phyloP scores from a whole-genome alignment of 2,329 filamentous ascomycete species.

The Iodosphaeria phyllophila region DNA sequence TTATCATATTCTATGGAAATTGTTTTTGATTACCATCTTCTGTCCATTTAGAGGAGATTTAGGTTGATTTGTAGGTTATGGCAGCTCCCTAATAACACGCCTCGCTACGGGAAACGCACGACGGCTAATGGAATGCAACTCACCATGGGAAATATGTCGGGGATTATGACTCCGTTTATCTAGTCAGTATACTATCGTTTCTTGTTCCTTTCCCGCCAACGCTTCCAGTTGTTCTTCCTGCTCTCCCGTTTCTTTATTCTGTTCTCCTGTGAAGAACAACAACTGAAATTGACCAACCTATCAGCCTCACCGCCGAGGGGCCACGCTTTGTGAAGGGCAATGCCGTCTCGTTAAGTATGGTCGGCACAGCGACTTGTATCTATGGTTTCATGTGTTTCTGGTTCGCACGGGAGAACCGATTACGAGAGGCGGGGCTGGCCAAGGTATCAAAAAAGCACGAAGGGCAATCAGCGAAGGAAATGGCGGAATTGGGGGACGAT shows the following conservation, averaged over 20 bases:
- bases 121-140: conserved; percentile 55
- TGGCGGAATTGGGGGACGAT: conserved; percentile 31
- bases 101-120: conserved; percentile 59
- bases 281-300: too few species aligned
- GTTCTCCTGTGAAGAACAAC: too few species aligned
- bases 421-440: conserved; percentile 19
- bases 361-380: conserved; percentile 30
- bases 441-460: conserved; percentile 19
- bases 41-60: too few species aligned
- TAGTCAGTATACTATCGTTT: conserved; percentile 20
- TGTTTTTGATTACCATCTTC: too few species aligned
- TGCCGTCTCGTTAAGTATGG: conserved; percentile 38
- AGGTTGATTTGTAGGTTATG: not conserved
- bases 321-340: conserved; percentile 44
- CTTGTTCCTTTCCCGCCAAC: not conserved
- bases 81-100: conserved; percentile 43
- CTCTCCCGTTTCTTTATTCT: not conserved
- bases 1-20: not conserved
- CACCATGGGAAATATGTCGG: conserved; percentile 49
- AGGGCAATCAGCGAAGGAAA: conserved; percentile 23
- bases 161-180: conserved; percentile 57
- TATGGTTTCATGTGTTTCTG: conserved; percentile 36
- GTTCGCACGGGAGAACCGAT: conserved; percentile 27
- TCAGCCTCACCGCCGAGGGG: conserved; percentile 23
- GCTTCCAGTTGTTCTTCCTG: not conserved